phyloP scores from a whole-genome alignment of 1,139 yeast genomes.

The Ogataea hybrid region DNA sequence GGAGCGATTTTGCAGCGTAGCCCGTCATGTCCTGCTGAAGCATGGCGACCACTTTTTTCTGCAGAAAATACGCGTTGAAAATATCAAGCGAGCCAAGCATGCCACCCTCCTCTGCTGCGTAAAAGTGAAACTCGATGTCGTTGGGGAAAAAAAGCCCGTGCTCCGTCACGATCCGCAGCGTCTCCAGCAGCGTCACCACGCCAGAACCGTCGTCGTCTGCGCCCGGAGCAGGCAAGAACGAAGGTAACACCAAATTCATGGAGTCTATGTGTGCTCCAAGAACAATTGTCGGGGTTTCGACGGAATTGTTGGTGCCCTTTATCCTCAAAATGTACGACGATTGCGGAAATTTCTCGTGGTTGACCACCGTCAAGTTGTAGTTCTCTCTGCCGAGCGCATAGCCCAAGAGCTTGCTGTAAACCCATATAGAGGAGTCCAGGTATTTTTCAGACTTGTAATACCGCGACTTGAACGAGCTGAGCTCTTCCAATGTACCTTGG shows the following conservation, averaged over 20 bases:
- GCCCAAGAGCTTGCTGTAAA: slow-evolving; percentile 48
- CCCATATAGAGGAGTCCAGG: slow-evolving; percentile 72
- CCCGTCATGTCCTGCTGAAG: slow-evolving; percentile 97
- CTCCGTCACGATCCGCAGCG: slow-evolving; percentile 58
- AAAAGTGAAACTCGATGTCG: slow-evolving; percentile 87
- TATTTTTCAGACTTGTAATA: slow-evolving; percentile 77
- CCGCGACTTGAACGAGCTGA: slow-evolving; percentile 59
- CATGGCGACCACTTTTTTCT: slow-evolving; percentile 65
- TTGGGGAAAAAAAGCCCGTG: slow-evolving; percentile 42
- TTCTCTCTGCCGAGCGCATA: slow-evolving; percentile 31
- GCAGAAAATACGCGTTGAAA: slow-evolving; percentile 48
- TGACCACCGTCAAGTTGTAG: slow-evolving; percentile 31
- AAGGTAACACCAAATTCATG: slow-evolving; percentile 56
- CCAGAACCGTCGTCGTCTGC: slow-evolving; percentile 97
- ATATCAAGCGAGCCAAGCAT: slow-evolving; percentile 81
- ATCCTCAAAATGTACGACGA: slow-evolving; percentile 49
- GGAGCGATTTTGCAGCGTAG: slow-evolving; percentile 55
- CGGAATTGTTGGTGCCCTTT: slow-evolving; percentile 21
- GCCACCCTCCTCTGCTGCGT: slow-evolving; percentile 94
- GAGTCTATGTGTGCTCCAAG: slow-evolving; percentile 91
- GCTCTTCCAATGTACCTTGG: slow-evolving; percentile 43
- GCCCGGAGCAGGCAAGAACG: slow-evolving; percentile 74
- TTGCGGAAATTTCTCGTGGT: slow-evolving; percentile 52
- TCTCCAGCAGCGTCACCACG: slow-evolving; percentile 74
- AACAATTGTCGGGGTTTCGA: slow-evolving; percentile 46